Evolutionary conservation across 306 rosid genomes (phyloP), one percentile per base, ranked within the genome.

Genomic region (Ceratonia siliqua): DNA sequence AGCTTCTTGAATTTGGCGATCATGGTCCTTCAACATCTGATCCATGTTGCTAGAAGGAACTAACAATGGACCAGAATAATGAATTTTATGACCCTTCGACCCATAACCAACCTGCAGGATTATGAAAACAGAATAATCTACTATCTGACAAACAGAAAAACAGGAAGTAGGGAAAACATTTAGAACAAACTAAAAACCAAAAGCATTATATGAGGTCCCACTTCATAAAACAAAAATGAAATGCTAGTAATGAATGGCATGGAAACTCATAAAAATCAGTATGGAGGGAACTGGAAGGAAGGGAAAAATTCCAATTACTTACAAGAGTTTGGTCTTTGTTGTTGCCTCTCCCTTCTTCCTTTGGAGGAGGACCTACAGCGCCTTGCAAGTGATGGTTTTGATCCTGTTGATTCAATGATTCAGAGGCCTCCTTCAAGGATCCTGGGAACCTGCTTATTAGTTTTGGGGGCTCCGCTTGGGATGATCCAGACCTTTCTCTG

Each of bases 11-110:
- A 95, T 92, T 21, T 95, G 99, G 46, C 97, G 92, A 76, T 95
- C 98, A 0, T 95, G 98, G 80, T 95, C 99, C 85, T 95, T 95
- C 84, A 95, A 80, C 98, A 92, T 84, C 88, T 95, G 99, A 53
- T 94, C 99, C 92, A 84, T 82, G 87, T 95, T 95, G 82, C 90
- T 85, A 11, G 98, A 92, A n/a, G 97, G 96, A 68, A 90, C 97
- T 10, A 95, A 76, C 82, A 95, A 78, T 13, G 99, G 99, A 59
- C 99, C 99, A 25, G 99, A 95, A 85, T 95, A 92, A 78, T 92
- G 99, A 62, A 95, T 89, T 79, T 95, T 95, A 82, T 92, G 92
- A 70, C 96, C 96, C 88, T 87, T 95, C 8, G 98, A 92, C 21
- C 99, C 97, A 79, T 86, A 89, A 64, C 99, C 98, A 75, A 81